Evolutionary conservation across 805 yeast genomes (phyloP).

Genomic region (Cyberlindnera mississippiensis): DNA sequence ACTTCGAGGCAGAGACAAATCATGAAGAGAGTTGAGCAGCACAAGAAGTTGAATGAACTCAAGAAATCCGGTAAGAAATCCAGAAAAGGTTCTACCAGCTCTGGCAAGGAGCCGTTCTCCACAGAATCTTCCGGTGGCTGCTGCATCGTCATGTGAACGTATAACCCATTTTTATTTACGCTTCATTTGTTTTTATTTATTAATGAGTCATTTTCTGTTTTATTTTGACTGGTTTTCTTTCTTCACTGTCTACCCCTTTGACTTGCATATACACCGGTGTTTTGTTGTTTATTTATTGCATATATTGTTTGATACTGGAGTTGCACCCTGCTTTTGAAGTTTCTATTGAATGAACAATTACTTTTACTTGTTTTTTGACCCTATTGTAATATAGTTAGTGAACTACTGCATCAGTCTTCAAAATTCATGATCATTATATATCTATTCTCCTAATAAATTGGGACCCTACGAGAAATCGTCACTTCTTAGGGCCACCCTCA

Average conservation of each 20-base stretch:
- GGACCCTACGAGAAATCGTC: slow-evolving; percentile 5
- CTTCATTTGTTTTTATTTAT: neutral
- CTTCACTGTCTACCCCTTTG: too few species aligned
- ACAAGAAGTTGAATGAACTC: neutral
- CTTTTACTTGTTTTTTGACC: neutral
- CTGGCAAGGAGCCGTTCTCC: neutral
- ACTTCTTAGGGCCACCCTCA: slow-evolving; percentile 26
- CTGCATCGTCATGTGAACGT: slow-evolving; percentile 13
- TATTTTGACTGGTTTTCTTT: too few species aligned
- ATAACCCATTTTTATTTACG: neutral
- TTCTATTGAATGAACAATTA: neutral
- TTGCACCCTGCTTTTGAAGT: neutral
- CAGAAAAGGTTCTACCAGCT: neutral
- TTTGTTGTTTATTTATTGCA: neutral
- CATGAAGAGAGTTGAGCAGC: neutral
- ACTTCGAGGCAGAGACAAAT: neutral
- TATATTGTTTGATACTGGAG: neutral
- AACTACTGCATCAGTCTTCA: too few species aligned
- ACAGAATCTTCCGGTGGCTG: slow-evolving; percentile 4
- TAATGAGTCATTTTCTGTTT: neutral
- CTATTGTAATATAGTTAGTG: too few species aligned
- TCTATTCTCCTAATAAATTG: neutral
- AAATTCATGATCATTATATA: too few species aligned
- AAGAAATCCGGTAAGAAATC: neutral
- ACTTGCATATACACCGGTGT: neutral